Base-by-base conservation (phyloP, 345 rosid genomes). In the Ceriops zippeliana region DNA sequence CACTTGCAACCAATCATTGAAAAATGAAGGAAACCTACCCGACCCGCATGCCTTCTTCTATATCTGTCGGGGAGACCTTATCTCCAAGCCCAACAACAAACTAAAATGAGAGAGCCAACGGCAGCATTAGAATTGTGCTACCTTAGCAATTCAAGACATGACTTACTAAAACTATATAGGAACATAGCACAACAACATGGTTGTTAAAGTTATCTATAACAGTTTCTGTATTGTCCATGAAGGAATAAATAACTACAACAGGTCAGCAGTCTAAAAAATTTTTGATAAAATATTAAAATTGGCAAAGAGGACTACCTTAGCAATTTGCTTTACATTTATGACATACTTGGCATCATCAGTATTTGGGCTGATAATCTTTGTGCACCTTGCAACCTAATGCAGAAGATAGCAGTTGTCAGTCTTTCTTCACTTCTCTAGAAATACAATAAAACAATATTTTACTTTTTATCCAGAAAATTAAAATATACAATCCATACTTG, bases 81-180 rank as follows among this genome's bases (percentile, higher is more conserved):
- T 95, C 99, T 8, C 99, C 97, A 57, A 91, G 92, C 26, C 99
- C 96, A 85, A 91, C 96, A 76, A 95, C 97, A 82, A 95, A 95
- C 96, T 95, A 86, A 26, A 62, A 34, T 64, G 10, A 58, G 16
- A 62, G 46, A 37, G 8, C 7, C 38, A 30, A 59, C 32, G 27
- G 42, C 38, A 56, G 34, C 15, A 47, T 62, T 59, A 74, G 9
- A 63, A 68, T 24, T 38, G 16, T 6, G 6, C 27, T 10, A 34
- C 37, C 8, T 34, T 34, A 34, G 37, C 8, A 19, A 52, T 37
- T 27, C 1, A 7, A 34, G 37, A 34, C 19, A 19, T 7, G 46
- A 61, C 27, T 26, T 21, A 26, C 19, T 59, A 10, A 20, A 5
- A 52, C 16, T 19, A 13, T 2, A 30, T 16, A 38, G 27, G 35